phyloP scores from a whole-genome alignment of 345 rosid genomes.

The Camelina hispida region DNA sequence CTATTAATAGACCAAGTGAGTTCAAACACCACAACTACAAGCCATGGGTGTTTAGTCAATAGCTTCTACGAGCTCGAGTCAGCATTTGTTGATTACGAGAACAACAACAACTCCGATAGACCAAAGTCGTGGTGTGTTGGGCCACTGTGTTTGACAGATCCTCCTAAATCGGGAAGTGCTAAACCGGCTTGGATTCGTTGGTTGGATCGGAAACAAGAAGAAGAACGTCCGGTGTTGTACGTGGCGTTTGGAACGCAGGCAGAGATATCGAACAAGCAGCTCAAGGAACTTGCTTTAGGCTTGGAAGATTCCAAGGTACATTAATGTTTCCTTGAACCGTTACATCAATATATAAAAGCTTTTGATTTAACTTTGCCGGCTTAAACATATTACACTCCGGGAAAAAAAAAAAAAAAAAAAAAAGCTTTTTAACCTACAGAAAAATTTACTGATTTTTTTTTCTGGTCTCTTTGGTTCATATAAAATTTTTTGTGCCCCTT shows the following conservation, averaged over 20 bases:
- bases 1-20: slow-evolving; percentile 10
- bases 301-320: slow-evolving; percentile 58
- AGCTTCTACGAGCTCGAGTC: slow-evolving; percentile 76
- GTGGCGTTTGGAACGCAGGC: slow-evolving; percentile 86
- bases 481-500: too few relatives aligned
- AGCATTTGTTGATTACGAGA: slow-evolving; percentile 48
- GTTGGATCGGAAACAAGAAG: slow-evolving; percentile 61
- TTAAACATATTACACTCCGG: too few relatives aligned
- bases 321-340: too few relatives aligned
- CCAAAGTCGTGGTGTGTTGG: slow-evolving; percentile 60
- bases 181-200: slow-evolving; percentile 64
- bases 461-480: too few relatives aligned
- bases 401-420: too few relatives aligned
- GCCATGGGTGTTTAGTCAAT: slow-evolving; percentile 58
- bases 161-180: slow-evolving; percentile 4
- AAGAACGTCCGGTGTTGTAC: slow-evolving; percentile 62
- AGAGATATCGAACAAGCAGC: slow-evolving; percentile 57
- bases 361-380: too few relatives aligned
- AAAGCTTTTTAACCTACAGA: too few relatives aligned
- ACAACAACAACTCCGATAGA: neutral
- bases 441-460: too few relatives aligned
- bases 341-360: neutral
- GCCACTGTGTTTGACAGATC: slow-evolving; percentile 55
- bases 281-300: slow-evolving; percentile 60
- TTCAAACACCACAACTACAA: slow-evolving; percentile 8